Evolutionary conservation across 2,329 filamentous ascomycete genomes (phyloP).

Genomic region (Sporothrix sp.): DNA sequence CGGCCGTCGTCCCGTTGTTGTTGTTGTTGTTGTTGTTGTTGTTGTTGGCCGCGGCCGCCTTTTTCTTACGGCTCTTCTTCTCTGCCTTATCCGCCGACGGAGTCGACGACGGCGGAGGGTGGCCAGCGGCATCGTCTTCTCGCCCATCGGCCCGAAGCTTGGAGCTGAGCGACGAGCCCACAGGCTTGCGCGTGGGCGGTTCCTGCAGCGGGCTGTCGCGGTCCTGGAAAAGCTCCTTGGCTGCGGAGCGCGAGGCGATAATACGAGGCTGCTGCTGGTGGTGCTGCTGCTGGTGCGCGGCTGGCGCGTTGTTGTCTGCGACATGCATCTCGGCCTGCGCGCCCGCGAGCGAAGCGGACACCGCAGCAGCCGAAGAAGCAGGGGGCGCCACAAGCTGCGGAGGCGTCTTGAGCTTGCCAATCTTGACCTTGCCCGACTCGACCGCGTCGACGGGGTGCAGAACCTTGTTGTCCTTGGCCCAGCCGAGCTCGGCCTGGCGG

Average conservation of each 20-base stretch:
- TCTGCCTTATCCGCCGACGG: slow-evolving; percentile 47
- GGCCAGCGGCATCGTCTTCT: slow-evolving; percentile 32
- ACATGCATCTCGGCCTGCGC: slow-evolving; percentile 31
- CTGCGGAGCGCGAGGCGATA: slow-evolving; percentile 23
- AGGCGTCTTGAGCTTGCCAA: slow-evolving; percentile 55
- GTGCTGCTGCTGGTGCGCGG: no score
- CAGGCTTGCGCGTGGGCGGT: slow-evolving; percentile 25
- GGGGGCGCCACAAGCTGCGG: slow-evolving; percentile 34
- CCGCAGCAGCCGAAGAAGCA: no score
- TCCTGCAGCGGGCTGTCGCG: slow-evolving; percentile 21
- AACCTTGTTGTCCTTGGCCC: slow-evolving; percentile 84
- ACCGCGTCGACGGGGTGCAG: slow-evolving; percentile 68
- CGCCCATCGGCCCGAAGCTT: slow-evolving; percentile 37
- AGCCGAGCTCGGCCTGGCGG: slow-evolving; percentile 82
- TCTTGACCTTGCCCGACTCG: slow-evolving; percentile 61
- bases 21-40: no score
- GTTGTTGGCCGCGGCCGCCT: slow-evolving; percentile 35
- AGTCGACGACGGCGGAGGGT: not conserved
- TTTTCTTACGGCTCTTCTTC: slow-evolving; percentile 57
- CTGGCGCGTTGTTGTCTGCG: slow-evolving; percentile 18
- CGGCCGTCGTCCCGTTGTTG: not conserved
- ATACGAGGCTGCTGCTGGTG: slow-evolving; percentile 22
- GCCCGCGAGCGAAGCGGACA: no score
- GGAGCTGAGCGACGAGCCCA: slow-evolving; percentile 25
- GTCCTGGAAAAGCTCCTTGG: slow-evolving; percentile 29